phyloP scores from a whole-genome alignment of 225 moss, liverwort and hornwort species.

The Sphagnum contortum region DNA sequence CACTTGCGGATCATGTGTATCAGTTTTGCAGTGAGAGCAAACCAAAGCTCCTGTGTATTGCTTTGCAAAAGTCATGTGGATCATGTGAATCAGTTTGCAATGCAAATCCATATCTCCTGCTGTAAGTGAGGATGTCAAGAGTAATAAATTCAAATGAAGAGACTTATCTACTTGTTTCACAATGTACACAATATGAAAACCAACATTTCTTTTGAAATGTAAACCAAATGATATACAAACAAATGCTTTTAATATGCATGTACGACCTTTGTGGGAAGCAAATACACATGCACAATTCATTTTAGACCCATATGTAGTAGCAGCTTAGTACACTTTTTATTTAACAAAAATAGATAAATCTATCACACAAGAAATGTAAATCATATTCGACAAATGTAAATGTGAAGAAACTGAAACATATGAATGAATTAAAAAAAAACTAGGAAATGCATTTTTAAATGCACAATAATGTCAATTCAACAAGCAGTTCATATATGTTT shows the following conservation, averaged over 20 bases:
- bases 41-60: too few relatives aligned
- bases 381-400: neutral
- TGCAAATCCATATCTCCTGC: too few relatives aligned
- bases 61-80: too few relatives aligned
- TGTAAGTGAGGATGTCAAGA: too few relatives aligned
- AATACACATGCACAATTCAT: neutral
- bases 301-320: neutral
- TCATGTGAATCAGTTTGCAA: too few relatives aligned
- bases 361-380: neutral
- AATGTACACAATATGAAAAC: neutral
- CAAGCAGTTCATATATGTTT: neutral
- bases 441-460: neutral
- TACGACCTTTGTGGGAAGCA: neutral
- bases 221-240: too few relatives aligned
- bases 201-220: neutral
- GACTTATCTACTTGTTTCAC: too few relatives aligned
- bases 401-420: neutral
- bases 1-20: too few relatives aligned
- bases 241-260: neutral
- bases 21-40: too few relatives aligned
- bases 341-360: neutral
- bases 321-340: neutral
- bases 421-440: neutral
- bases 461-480: neutral
- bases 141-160: too few relatives aligned